Evolutionary conservation across 1,284 basidiomycete genomes (phyloP).

Genomic region (Xanthoconium separans): DNA sequence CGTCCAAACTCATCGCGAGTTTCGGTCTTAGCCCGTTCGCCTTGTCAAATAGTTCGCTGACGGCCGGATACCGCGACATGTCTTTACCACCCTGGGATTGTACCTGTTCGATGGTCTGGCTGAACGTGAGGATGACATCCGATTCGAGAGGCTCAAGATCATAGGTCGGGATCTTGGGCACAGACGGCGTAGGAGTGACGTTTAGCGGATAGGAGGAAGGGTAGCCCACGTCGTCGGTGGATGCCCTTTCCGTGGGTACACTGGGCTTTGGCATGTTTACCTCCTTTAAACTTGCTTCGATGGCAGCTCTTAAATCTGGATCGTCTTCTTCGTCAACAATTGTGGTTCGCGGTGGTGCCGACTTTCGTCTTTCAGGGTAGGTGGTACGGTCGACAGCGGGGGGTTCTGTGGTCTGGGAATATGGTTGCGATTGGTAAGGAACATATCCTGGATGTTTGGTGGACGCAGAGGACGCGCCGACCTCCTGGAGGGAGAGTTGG

Average conservation of each 20-base stretch:
- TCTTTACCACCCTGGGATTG: conserved; percentile 77
- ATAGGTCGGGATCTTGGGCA: conserved; percentile 63
- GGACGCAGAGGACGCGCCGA: conserved; percentile 48
- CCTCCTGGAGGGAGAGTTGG: conserved; percentile 84
- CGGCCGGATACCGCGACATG: conserved; percentile 77
- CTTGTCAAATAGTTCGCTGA: conserved; percentile 82
- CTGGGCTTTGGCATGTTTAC: conserved; percentile 77
- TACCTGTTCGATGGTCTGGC: conserved; percentile 85
- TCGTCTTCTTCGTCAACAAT: conserved; percentile 80
- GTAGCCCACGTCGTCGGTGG: conserved; percentile 45
- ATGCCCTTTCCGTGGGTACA: conserved; percentile 65
- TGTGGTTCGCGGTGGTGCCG: conserved; percentile 26
- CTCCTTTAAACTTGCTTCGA: conserved; percentile 92
- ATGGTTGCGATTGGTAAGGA: conserved; percentile 60
- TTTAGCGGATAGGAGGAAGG: conserved; percentile 47
- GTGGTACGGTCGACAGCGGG: conserved; percentile 61
- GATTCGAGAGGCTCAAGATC: conserved; percentile 79
- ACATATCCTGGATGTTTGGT: conserved; percentile 63
- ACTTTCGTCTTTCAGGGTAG: conserved; percentile 37
- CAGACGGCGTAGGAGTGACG: conserved; percentile 37
- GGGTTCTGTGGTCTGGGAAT: conserved; percentile 68
- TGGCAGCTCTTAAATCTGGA: conserved; percentile 90
- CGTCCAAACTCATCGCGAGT: conserved; percentile 81
- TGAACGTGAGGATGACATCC: conserved; percentile 86
- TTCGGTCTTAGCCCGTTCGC: conserved; percentile 82